Percentiles rank a stretch among this genome's conserved stretches.
These are phyloP conservation scores for Auricularia heimuer DNA, from an alignment of 768 basidiomycete species.

Conservation along the genomic window DNA sequence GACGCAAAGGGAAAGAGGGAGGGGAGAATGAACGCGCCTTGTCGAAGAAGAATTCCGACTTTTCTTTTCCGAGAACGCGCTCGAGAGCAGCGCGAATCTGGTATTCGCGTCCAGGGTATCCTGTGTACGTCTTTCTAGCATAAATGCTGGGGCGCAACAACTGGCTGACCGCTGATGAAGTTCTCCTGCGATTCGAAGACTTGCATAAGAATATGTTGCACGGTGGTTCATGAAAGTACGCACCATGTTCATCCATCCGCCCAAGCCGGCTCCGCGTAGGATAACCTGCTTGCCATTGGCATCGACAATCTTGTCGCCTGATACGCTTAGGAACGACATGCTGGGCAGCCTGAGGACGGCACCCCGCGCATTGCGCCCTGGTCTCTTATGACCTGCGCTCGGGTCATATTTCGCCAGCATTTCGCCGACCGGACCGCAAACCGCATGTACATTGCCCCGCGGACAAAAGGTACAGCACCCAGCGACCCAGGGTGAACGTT, in stretches of 20 bases:
- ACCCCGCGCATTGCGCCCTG: background rate
- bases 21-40: slow-evolving; percentile 35
- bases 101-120: slow-evolving; percentile 73
- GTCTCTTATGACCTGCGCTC: background rate
- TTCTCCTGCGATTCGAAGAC: slow-evolving; percentile 38
- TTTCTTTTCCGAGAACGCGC: slow-evolving; percentile 51
- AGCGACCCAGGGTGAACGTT: too few species aligned
- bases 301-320: slow-evolving; percentile 52
- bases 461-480: too few species aligned
- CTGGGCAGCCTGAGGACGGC: background rate
- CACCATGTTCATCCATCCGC: slow-evolving; percentile 76
- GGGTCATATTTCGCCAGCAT: background rate
- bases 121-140: slow-evolving; percentile 18
- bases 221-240: slow-evolving; percentile 19
- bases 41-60: slow-evolving; percentile 76
- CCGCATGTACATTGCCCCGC: too few species aligned
- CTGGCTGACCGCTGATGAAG: slow-evolving; percentile 47
- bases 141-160: background rate
- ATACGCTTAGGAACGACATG: slow-evolving; percentile 20
- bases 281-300: slow-evolving; percentile 46
- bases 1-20: background rate
- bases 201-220: too few species aligned
- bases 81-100: slow-evolving; percentile 67
- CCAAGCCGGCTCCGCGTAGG: slow-evolving; percentile 65
- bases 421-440: background rate